Conservation (phyloP, 768 basidiomycete species). For the Calocybe gangraenosa region DNA sequence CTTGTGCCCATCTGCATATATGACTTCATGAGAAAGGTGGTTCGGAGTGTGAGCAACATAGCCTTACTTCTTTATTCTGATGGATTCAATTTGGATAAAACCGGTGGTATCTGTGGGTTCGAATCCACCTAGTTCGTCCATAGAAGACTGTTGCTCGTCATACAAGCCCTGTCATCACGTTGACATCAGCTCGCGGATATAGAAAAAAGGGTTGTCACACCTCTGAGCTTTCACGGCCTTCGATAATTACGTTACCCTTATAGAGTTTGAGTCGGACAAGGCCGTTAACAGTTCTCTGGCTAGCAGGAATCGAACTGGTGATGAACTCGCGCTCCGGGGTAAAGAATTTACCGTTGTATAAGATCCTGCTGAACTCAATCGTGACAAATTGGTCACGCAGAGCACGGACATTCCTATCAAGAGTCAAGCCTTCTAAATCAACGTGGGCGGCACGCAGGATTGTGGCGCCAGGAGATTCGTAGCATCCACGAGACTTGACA, state of each 20-base stretch:
- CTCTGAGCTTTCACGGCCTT: conserved; percentile 88
- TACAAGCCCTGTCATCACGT: conserved; percentile 70
- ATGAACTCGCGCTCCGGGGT: conserved; percentile 98
- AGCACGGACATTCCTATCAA: conserved; percentile 94
- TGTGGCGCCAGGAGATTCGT: conserved; percentile 95
- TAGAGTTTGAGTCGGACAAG: conserved; percentile 86
- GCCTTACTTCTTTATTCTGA: conserved; percentile 93
- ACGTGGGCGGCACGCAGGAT: conserved; percentile 94
- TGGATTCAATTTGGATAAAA: conserved; percentile 97
- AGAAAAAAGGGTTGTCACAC: conserved; percentile 31
- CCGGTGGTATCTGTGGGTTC: conserved; percentile 94
- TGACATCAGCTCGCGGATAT: background rate
- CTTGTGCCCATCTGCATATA: conserved; percentile 71
- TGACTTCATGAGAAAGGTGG: background rate
- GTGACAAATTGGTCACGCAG: conserved; percentile 95
- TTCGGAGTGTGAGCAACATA: conserved; percentile 1
- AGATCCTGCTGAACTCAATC: conserved; percentile 79
- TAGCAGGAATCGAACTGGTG: conserved; percentile 84
- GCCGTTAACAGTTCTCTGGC: conserved; percentile 96
- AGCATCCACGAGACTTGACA: conserved; percentile 99
- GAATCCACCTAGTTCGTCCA: conserved; percentile 99
- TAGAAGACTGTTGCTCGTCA: conserved; percentile 92
- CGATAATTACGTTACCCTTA: conserved; percentile 94
- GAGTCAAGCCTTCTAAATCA: conserved; percentile 95
- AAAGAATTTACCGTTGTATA: conserved; percentile 99